These are phyloP conservation scores for Citrus sinensis DNA, from an alignment of 345 rosid species.

Conservation along the genomic window DNA sequence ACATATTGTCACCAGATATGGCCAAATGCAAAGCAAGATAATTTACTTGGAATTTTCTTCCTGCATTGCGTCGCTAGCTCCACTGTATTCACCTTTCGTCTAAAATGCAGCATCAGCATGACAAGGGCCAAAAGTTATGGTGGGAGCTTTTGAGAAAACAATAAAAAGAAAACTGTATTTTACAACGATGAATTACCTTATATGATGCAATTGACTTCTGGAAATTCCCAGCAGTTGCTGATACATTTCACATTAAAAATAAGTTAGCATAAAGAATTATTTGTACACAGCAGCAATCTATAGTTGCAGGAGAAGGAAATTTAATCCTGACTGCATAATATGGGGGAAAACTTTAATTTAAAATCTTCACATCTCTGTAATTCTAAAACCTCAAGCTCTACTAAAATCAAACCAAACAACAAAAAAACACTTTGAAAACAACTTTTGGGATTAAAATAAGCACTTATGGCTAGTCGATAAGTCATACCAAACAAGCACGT, in stretches of 20 bases:
- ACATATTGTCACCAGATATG: background rate
- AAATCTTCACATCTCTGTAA: background rate
- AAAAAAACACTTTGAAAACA: no score
- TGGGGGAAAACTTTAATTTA: background rate
- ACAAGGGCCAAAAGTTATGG: conserved; percentile 13
- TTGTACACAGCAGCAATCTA: background rate
- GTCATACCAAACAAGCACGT: background rate
- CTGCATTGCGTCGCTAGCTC: conserved; percentile 28
- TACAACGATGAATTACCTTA: conserved; percentile 41
- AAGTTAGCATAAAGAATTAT: conserved; percentile 3
- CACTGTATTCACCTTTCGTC: conserved; percentile 43
- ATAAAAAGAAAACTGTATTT: background rate
- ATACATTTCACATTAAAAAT: conserved; percentile 29
- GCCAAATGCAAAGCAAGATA: conserved; percentile 5
- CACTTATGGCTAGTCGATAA: no score
- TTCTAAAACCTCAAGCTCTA: background rate
- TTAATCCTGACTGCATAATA: background rate
- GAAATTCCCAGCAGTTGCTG: conserved; percentile 39
- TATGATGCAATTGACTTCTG: conserved; percentile 41
- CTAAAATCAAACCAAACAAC: no score
- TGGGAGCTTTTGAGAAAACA: conserved; percentile 3
- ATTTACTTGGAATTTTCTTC: conserved; percentile 90
- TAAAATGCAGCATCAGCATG: conserved; percentile 28
- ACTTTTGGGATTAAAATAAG: no score
- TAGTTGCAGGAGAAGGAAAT: background rate